Base-by-base conservation (phyloP, 2,329 filamentous ascomycete species). In the Aaosphaeria pasadenensis region DNA sequence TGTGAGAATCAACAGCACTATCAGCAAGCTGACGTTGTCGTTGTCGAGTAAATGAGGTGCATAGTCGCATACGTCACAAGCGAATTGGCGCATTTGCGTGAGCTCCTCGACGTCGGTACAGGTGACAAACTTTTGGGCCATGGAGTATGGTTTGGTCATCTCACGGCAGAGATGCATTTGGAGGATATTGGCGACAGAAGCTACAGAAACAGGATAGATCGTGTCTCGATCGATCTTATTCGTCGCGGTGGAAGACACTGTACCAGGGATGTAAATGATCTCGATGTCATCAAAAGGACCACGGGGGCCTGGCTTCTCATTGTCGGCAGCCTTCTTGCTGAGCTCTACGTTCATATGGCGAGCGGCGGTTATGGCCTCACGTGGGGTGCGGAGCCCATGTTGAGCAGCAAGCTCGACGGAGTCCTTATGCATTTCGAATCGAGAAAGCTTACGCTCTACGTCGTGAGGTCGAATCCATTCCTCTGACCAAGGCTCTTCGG, bases 31-130 rank as follows among this genome's bases (percentile, higher is more conserved):
- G 39, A 66, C 58, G 41, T 70, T 70, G 46, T 70, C 67, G 43
- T 70, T 70, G 47, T 70, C 67, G 6, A 70, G 61, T 13, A 70
- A 60, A 42, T 70, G 67, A 11, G 67, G 67, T n/a, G 64, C 64
- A 39, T 63, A 70, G 45, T 70, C 66, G 47, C 62, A 66, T 24
- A 69, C 59, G 39, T 67, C 62, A 39, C 62, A 67, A 6, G 65
- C 67, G 33, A 67, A 67, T 24, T 62, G 54, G 29, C 63, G 65
- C 56, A 69, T 57, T 30, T 60, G 54, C 36, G 57, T 57, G 5
- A 70, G 60, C 45, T 66, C 59, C n/a, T 53, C 55, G 1, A 58
- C 65, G 35, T 69, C 65, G 28, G 60, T 60, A 46, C 60, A 64
- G 45, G 54, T 60, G 33, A 70, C 51, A 38, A 69, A 66, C 30